phyloP scores from a whole-genome alignment of 2,329 filamentous ascomycete species.

The Lecanicillium sp. region DNA sequence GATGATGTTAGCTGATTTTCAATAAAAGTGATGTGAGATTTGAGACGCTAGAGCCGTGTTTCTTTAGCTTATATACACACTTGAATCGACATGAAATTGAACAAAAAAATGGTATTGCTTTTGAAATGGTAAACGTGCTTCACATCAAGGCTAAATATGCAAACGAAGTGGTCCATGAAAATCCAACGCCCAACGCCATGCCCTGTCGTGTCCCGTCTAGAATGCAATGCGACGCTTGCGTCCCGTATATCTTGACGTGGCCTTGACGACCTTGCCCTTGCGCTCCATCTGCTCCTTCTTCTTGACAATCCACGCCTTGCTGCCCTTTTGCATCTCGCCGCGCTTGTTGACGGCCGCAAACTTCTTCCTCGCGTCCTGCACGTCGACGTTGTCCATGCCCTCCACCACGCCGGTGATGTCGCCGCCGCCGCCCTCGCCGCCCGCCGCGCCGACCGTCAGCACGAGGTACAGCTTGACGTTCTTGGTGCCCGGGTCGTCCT shows the following conservation, averaged over 20 bases:
- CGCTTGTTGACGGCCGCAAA: conserved; percentile 38
- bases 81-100: too few relatives aligned
- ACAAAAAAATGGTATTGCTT: neutral
- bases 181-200: conserved; percentile 23
- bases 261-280: conserved; percentile 92
- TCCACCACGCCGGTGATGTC: conserved; percentile 89
- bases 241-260: conserved; percentile 88
- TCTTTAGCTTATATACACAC: too few relatives aligned
- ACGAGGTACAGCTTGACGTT: conserved; percentile 96
- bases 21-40: conserved; percentile 8
- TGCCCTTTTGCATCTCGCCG: conserved; percentile 64
- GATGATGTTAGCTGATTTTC: conserved; percentile 1
- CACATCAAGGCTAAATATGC: neutral
- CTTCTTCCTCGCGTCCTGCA: conserved; percentile 61
- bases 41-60: too few relatives aligned
- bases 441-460: conserved; percentile 70
- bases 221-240: conserved; percentile 77
- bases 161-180: too few relatives aligned
- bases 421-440: conserved; percentile 46
- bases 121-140: neutral
- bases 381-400: conserved; percentile 82
- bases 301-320: conserved; percentile 74
- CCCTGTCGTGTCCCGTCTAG: conserved; percentile 37
- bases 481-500: conserved; percentile 95
- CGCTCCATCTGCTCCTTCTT: conserved; percentile 92